A percentile compares a stretch with the other conserved stretches of the same genome.
phyloP scores from a whole-genome alignment of 306 rosid species.

The Acacia confusa region DNA sequence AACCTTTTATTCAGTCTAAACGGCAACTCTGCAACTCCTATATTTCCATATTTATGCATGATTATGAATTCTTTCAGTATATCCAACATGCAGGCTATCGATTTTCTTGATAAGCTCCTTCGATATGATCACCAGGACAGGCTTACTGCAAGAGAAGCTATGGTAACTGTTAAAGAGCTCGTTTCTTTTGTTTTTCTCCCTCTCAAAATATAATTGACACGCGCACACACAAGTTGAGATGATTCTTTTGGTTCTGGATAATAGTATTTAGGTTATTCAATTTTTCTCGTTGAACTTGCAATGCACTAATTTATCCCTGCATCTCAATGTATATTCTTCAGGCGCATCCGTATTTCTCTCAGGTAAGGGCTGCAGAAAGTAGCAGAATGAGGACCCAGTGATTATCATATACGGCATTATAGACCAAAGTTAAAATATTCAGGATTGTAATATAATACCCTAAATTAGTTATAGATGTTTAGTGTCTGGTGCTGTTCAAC shows the following conservation, averaged over 20 bases:
- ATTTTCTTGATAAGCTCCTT: constrained; percentile 91
- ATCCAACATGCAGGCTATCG: constrained; percentile 64
- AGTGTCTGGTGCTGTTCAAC: constrained; percentile 30
- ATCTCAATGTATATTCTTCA: constrained; percentile 25
- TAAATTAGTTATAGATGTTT: constrained; percentile 16
- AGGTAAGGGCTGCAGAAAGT: constrained; percentile 89
- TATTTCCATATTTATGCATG: not conserved
- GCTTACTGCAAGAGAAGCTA: constrained; percentile 92
- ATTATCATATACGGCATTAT: constrained; percentile 15
- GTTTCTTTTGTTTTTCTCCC: not conserved
- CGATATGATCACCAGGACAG: constrained; percentile 94
- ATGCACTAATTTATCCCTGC: constrained; percentile 9
- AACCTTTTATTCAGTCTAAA: not conserved
- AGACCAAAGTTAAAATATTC: constrained; percentile 34
- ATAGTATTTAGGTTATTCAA: not conserved
- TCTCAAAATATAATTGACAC: too few relatives aligned
- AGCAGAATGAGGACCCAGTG: constrained; percentile 77
- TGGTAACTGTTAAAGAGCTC: constrained; percentile 51
- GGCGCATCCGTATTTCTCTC: constrained; percentile 85
- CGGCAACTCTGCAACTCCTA: not conserved
- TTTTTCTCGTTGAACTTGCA: not conserved
- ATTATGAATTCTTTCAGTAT: constrained; percentile 24
- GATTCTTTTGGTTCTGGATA: not conserved
- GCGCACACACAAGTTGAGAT: not conserved
- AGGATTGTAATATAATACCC: constrained; percentile 46